These are phyloP conservation scores for Chenopodium suecicum DNA, from an alignment of 148 eudicot genomes.

Conservation along the genomic window DNA sequence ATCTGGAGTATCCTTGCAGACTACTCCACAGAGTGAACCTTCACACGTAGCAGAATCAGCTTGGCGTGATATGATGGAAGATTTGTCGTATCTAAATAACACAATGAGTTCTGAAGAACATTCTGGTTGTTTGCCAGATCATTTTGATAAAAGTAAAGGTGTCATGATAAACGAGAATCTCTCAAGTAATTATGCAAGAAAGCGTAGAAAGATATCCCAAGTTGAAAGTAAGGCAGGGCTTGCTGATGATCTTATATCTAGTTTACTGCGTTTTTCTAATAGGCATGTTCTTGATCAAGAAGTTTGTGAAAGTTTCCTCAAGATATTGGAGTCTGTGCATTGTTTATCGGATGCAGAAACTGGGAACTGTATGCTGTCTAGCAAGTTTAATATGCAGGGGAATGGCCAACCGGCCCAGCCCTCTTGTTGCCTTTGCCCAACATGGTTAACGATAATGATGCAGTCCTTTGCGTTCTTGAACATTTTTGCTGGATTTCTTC, in stretches of 20 bases:
- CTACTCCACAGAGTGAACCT: slow-evolving; percentile 26
- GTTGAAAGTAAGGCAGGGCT: slow-evolving; percentile 29
- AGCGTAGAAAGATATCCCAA: slow-evolving; percentile 35
- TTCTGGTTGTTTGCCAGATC: slow-evolving; percentile 16
- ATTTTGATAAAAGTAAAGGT: slow-evolving; percentile 19
- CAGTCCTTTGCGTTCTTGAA: slow-evolving; percentile 68
- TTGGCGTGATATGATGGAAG: slow-evolving; percentile 71
- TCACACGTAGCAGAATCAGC: slow-evolving; percentile 50
- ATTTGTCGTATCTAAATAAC: slow-evolving; percentile 45
- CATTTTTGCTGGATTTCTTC: slow-evolving; percentile 51
- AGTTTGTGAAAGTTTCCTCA: slow-evolving; percentile 34
- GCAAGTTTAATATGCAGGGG: slow-evolving; percentile 31
- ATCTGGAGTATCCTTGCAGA: slow-evolving; percentile 23
- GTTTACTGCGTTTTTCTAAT: slow-evolving; percentile 37
- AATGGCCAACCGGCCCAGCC: slow-evolving; percentile 25
- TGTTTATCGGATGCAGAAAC: slow-evolving; percentile 52
- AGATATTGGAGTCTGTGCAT: slow-evolving; percentile 51
- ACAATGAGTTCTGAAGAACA: slow-evolving; percentile 24
- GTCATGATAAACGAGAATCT: slow-evolving; percentile 3
- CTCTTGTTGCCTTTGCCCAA: slow-evolving; percentile 61
- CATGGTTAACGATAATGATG: slow-evolving; percentile 62
- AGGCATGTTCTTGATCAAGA: slow-evolving; percentile 39
- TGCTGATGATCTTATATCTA: slow-evolving; percentile 35
- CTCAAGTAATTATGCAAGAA: slow-evolving; percentile 23
- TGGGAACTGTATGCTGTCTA: slow-evolving; percentile 51